phyloP scores from a whole-genome alignment of 1,139 yeast genomes.

The Yamadazyma mexicana region DNA sequence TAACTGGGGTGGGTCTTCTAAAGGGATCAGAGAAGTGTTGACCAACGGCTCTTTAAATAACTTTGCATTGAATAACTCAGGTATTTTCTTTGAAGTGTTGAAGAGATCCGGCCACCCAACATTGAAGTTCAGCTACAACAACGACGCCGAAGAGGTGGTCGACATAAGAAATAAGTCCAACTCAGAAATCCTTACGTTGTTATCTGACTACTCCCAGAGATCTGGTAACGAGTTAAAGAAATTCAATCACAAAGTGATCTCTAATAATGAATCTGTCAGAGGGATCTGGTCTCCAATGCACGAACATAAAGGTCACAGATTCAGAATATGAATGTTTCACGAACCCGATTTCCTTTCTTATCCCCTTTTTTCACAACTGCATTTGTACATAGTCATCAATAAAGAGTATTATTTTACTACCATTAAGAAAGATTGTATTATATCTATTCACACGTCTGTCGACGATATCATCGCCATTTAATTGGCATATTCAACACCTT shows the following conservation, averaged over 20 bases:
- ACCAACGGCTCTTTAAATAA: slow-evolving; percentile 51
- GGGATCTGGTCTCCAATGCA: slow-evolving; percentile 99
- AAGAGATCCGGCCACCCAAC: slow-evolving; percentile 83
- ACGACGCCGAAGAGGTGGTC: slow-evolving; percentile 38
- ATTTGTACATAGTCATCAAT: slow-evolving; percentile 2
- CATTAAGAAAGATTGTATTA: background rate
- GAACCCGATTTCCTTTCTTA: background rate
- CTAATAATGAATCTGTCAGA: slow-evolving; percentile 81
- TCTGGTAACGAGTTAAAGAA: slow-evolving; percentile 44
- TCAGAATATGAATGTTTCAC: slow-evolving; percentile 48
- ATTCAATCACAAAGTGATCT: slow-evolving; percentile 68
- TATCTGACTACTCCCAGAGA: slow-evolving; percentile 50
- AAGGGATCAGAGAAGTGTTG: slow-evolving; percentile 74
- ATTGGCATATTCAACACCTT: background rate
- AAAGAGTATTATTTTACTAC: background rate
- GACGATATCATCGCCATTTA: too few species aligned
- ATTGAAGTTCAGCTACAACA: slow-evolving; percentile 64
- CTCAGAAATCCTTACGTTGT: slow-evolving; percentile 59
- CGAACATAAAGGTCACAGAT: slow-evolving; percentile 65
- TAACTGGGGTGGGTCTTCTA: slow-evolving; percentile 95
- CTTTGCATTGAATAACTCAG: slow-evolving; percentile 60
- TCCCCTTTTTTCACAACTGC: background rate
- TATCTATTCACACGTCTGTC: background rate
- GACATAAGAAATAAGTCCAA: slow-evolving; percentile 55
- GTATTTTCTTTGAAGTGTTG: slow-evolving; percentile 68